Evolutionary conservation across 129 eudicot species (phyloP).

Genomic region (Apium graveolens): DNA sequence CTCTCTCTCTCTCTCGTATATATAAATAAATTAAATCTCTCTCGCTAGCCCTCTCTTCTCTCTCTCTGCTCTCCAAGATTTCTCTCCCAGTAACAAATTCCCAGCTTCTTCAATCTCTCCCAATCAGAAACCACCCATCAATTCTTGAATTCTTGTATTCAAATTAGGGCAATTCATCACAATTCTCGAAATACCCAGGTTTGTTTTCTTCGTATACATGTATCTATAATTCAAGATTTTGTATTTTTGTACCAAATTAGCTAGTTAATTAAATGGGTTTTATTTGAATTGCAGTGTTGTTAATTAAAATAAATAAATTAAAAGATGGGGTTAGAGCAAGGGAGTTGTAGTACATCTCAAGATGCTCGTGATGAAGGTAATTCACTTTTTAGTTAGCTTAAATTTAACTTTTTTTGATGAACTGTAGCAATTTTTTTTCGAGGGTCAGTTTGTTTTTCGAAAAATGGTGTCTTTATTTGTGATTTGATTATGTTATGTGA

Average conservation of each 20-base stretch:
- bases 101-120: not conserved
- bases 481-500: not conserved
- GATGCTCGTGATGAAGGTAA: conserved; percentile 16
- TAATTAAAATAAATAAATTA: not conserved
- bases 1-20: not conserved
- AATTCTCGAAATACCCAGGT: not conserved
- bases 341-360: conserved; percentile 11
- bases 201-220: not conserved
- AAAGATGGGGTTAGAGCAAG: conserved; percentile 10
- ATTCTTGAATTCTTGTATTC: not conserved
- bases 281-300: not conserved
- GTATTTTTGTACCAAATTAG: not conserved
- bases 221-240: not conserved
- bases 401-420: not conserved
- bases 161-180: conserved; percentile 2
- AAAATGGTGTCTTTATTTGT: not conserved
- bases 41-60: not conserved
- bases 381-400: not conserved
- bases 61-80: not conserved
- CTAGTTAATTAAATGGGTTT: not conserved
- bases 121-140: not conserved
- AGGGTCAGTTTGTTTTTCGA: not conserved
- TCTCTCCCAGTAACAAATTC: not conserved
- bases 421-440: not conserved
- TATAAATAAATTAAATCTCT: not conserved